phyloP scores from a whole-genome alignment of 345 rosid genomes.

The Aethionema arabicum region DNA sequence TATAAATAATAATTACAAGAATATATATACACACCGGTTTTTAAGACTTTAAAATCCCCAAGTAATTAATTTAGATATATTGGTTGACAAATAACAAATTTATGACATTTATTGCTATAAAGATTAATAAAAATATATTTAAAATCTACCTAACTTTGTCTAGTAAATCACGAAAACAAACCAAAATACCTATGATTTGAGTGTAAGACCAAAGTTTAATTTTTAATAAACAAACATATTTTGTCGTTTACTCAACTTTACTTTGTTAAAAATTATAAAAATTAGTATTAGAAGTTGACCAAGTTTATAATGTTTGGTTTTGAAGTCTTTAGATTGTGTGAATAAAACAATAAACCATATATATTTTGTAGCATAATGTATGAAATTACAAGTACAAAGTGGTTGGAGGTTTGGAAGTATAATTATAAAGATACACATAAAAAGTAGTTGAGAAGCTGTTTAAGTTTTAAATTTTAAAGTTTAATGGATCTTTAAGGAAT shows the following conservation, averaged over 20 bases:
- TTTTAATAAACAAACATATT: conserved; percentile 5
- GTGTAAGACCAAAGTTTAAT: too few species aligned
- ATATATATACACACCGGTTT: too few species aligned
- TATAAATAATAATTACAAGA: too few species aligned
- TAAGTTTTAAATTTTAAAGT: neutral
- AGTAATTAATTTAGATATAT: too few species aligned
- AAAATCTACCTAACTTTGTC: too few species aligned
- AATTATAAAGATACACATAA: neutral
- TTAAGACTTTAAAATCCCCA: too few species aligned
- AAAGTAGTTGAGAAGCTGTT: conserved; percentile 30
- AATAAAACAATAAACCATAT: conserved; percentile 24
- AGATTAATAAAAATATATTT: too few species aligned
- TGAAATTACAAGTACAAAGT: conserved; percentile 12
- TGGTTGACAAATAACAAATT: too few species aligned
- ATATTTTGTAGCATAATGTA: conserved; percentile 20
- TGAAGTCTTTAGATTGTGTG: conserved; percentile 29
- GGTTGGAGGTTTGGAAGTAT: conserved; percentile 31
- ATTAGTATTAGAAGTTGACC: conserved; percentile 26
- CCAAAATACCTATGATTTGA: too few species aligned
- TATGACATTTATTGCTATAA: too few species aligned
- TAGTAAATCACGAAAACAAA: too few species aligned
- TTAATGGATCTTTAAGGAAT: neutral
- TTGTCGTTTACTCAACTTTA: conserved; percentile 24
- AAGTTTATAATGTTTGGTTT: conserved; percentile 26
- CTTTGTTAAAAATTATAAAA: conserved; percentile 7